Conservation (phyloP, 1,284 basidiomycete genomes). For the Pseudomicrostroma phylloplanum region DNA sequence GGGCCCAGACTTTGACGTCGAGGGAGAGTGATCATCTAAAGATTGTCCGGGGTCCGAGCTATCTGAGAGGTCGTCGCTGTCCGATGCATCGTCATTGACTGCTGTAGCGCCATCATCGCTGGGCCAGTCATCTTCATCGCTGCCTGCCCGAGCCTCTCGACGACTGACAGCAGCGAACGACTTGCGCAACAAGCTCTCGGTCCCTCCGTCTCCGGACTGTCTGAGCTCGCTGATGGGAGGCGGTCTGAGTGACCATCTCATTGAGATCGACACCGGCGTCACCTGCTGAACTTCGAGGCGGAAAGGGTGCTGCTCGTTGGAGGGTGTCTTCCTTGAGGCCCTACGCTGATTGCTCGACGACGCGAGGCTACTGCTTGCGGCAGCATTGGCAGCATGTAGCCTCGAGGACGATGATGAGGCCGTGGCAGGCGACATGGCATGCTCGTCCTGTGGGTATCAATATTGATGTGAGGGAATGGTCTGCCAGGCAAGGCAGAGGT, state of each 20-base stretch:
- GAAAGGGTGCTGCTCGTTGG: slow-evolving; percentile 28
- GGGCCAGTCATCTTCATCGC: slow-evolving; percentile 30
- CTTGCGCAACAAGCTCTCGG: not conserved
- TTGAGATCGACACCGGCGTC: slow-evolving; percentile 35
- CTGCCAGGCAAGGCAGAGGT: too few relatives aligned
- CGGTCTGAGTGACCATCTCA: slow-evolving; percentile 38
- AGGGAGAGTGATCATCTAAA: not conserved
- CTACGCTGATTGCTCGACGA: too few relatives aligned
- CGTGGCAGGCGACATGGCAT: too few relatives aligned
- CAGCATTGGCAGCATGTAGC: too few relatives aligned
- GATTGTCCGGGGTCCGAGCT: slow-evolving; percentile 13
- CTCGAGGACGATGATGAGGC: too few relatives aligned
- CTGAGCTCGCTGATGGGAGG: slow-evolving; percentile 35
- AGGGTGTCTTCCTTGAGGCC: too few relatives aligned
- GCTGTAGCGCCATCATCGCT: slow-evolving; percentile 32
- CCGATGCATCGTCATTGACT: slow-evolving; percentile 20
- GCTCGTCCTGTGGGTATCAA: too few relatives aligned
- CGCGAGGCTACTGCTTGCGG: too few relatives aligned
- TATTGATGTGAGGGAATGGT: too few relatives aligned
- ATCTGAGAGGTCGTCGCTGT: not conserved
- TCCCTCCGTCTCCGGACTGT: not conserved
- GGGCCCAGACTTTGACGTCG: not conserved
- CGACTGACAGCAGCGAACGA: slow-evolving; percentile 6
- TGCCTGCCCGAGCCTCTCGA: slow-evolving; percentile 30
- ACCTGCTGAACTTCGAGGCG: slow-evolving; percentile 40